Evolutionary conservation across 2,329 filamentous ascomycete species (phyloP).

Genomic region (Raffaelea albimanens): DNA sequence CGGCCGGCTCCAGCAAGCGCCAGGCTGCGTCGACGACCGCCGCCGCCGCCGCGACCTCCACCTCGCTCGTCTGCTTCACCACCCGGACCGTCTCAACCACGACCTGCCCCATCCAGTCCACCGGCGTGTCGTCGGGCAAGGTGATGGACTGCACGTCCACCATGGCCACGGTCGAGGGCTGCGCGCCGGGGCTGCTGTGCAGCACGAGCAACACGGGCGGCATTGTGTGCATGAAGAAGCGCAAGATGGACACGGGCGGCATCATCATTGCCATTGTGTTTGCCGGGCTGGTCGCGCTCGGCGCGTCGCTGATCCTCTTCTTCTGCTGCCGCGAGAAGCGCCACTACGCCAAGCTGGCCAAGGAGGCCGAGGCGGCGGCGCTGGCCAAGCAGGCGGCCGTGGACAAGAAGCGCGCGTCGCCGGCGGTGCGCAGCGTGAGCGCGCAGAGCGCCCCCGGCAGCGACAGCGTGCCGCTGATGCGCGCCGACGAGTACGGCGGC

Average conservation of each 20-base stretch:
- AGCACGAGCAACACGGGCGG: constrained; percentile 27
- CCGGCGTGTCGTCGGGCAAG: constrained; percentile 21
- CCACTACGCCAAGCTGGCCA: constrained; percentile 31
- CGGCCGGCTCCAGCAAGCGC: background rate
- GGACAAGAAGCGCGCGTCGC: constrained; percentile 27
- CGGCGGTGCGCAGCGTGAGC: constrained; percentile 13
- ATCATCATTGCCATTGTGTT: constrained; percentile 33
- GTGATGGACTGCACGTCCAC: constrained; percentile 31
- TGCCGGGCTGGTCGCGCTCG: constrained; percentile 26
- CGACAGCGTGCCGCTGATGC: constrained; percentile 18
- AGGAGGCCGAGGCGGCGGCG: constrained; percentile 39
- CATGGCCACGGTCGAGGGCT: constrained; percentile 24
- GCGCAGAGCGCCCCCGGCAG: too few relatives aligned
- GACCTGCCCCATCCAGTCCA: constrained; percentile 29
- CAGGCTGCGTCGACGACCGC: constrained; percentile 11
- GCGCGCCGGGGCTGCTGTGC: constrained; percentile 36
- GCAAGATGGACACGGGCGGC: constrained; percentile 31
- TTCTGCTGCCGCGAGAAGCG: constrained; percentile 42
- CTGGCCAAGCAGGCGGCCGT: constrained; percentile 32
- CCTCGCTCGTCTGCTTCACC: constrained; percentile 19
- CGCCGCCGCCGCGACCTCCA: constrained; percentile 10
- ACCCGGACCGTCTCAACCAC: constrained; percentile 24
- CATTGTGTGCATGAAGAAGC: constrained; percentile 32
- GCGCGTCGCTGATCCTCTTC: constrained; percentile 33
- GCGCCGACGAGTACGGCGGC: background rate